Percentiles rank a stretch among this genome's conserved stretches.
These are phyloP conservation scores for Glycine latifolia DNA, from an alignment of 306 rosid species.

Conservation along the genomic window DNA sequence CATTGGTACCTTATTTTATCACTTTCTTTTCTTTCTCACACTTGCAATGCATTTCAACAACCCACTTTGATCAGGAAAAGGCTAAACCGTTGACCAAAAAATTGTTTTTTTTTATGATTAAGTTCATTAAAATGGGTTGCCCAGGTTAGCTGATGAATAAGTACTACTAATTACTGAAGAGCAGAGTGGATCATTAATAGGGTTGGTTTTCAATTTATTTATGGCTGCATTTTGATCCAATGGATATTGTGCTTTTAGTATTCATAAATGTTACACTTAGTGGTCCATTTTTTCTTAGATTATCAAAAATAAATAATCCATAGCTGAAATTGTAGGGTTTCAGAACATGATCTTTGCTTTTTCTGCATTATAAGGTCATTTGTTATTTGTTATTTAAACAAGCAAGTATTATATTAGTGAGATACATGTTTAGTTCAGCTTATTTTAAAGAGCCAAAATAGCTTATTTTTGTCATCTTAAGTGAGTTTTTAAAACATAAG, in stretches of 20 bases:
- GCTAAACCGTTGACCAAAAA: no score
- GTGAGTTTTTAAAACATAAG: background rate
- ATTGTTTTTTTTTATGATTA: no score
- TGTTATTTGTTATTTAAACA: background rate
- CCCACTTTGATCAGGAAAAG: background rate
- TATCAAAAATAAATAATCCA: background rate
- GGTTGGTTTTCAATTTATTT: no score
- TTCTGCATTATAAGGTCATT: conserved; percentile 24
- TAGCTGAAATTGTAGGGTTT: conserved; percentile 9
- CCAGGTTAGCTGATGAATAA: no score
- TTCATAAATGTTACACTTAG: background rate
- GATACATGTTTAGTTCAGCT: background rate
- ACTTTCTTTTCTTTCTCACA: no score
- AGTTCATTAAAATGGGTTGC: no score
- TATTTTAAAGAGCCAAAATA: background rate
- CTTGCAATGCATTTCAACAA: background rate
- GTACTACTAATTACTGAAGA: no score
- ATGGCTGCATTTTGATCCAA: no score
- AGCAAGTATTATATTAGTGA: conserved; percentile 5
- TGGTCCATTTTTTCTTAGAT: background rate
- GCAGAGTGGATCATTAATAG: no score
- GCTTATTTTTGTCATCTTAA: background rate
- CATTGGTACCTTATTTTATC: conserved; percentile 55
- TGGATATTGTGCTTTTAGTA: background rate
- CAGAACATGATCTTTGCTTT: conserved; percentile 18